Percentiles rank a stretch among this genome's conserved stretches.
Evolutionary conservation across 768 basidiomycete genomes (phyloP).

Genomic region (Rhizopogon rudus): DNA sequence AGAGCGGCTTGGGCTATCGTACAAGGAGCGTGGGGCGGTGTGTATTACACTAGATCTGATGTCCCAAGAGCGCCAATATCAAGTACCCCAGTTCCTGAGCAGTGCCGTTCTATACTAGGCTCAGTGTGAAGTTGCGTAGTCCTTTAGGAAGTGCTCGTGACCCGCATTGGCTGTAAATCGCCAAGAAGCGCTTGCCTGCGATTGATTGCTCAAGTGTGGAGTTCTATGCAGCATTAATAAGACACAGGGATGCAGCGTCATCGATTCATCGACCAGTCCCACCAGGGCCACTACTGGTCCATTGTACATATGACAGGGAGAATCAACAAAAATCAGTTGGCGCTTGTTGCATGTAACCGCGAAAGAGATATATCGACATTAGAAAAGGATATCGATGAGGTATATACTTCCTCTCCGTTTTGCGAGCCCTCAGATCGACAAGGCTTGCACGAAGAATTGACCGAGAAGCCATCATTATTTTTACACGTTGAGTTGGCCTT

Average conservation of each 20-base stretch:
- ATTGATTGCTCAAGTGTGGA: constrained; percentile 13
- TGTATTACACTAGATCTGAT: background rate
- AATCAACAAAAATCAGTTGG: background rate
- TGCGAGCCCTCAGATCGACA: too few species aligned
- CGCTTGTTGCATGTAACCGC: background rate
- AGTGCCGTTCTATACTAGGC: constrained; percentile 9
- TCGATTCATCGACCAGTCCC: background rate
- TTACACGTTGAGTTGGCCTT: too few species aligned
- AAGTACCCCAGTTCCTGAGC: constrained; percentile 25
- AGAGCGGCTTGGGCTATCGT: background rate
- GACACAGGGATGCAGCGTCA: background rate
- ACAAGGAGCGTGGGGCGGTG: background rate
- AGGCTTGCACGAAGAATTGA: background rate
- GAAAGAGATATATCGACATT: too few species aligned
- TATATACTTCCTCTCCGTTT: too few species aligned
- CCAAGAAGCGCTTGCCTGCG: constrained; percentile 7
- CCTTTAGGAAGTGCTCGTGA: constrained; percentile 5
- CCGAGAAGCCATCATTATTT: too few species aligned
- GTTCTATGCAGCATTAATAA: background rate
- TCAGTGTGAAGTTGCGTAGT: constrained; percentile 6
- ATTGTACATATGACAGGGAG: too few species aligned
- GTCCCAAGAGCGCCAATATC: constrained; percentile 7
- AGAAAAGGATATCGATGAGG: too few species aligned
- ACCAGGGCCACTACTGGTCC: too few species aligned
- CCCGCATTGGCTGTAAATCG: constrained; percentile 1